Percentiles rank a stretch among this genome's conserved stretches.
Evolutionary conservation across 768 basidiomycete genomes (phyloP).

Genomic region (Nevesoporus exiguus): DNA sequence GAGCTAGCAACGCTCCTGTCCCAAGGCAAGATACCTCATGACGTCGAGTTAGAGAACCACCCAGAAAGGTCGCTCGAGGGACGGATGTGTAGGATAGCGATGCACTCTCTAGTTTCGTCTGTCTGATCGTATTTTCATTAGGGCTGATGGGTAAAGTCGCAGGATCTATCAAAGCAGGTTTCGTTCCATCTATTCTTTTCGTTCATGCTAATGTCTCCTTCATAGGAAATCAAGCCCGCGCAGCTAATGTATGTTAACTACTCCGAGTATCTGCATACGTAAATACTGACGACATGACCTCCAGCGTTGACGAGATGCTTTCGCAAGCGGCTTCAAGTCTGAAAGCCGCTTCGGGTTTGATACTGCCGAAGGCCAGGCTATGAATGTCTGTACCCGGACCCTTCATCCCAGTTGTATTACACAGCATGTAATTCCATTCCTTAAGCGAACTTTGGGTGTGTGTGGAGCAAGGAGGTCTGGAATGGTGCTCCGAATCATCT

Average conservation of each 20-base stretch:
- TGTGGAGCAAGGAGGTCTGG: not conserved
- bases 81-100: constrained; percentile 48
- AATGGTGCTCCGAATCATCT: not conserved
- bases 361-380: constrained; percentile 50
- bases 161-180: constrained; percentile 57
- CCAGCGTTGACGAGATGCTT: constrained; percentile 80
- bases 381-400: constrained; percentile 4
- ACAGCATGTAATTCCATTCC: not conserved
- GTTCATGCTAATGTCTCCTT: constrained; percentile 1
- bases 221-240: constrained; percentile 79
- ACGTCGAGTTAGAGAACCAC: constrained; percentile 62
- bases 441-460: not conserved
- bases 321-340: constrained; percentile 61
- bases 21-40: constrained; percentile 71
- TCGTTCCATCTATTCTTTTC: not conserved
- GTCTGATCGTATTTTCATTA: constrained; percentile 23
- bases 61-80: constrained; percentile 65
- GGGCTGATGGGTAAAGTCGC: constrained; percentile 82
- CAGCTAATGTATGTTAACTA: constrained; percentile 65
- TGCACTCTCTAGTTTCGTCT: not conserved
- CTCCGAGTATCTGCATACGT: not conserved
- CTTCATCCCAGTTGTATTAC: not conserved
- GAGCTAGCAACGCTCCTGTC: constrained; percentile 60
- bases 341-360: constrained; percentile 39
- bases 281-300: constrained; percentile 7